A percentile compares a stretch with the other conserved stretches of the same genome.
Evolutionary conservation across 2,329 filamentous ascomycete species (phyloP).

Genomic region (Venturia effusa): DNA sequence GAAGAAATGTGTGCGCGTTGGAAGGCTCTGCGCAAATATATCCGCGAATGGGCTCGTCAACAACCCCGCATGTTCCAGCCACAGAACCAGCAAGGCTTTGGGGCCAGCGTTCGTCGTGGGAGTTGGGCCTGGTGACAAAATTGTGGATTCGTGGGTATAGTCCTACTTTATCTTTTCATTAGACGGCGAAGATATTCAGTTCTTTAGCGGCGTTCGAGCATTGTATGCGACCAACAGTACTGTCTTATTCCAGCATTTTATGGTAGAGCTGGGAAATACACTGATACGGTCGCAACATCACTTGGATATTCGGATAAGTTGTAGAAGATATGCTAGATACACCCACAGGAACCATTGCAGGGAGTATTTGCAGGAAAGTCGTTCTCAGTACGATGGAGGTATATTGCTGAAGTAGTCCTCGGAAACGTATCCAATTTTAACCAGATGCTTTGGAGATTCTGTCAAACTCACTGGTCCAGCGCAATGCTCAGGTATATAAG

Average conservation of each 20-base stretch:
- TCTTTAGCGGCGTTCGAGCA: background rate
- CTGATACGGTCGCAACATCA: background rate
- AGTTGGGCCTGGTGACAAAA: conserved; percentile 32
- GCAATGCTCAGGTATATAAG: background rate
- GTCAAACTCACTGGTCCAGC: background rate
- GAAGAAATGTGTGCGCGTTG: conserved; percentile 57
- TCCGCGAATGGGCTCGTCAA: conserved; percentile 81
- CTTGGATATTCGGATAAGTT: background rate
- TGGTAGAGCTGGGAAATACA: background rate
- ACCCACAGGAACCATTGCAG: background rate
- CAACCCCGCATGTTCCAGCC: conserved; percentile 55
- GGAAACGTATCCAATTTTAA: no score
- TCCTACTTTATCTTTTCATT: background rate
- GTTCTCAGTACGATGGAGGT: background rate
- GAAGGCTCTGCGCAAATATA: conserved; percentile 73
- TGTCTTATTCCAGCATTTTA: background rate
- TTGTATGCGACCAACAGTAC: background rate
- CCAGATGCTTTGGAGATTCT: no score
- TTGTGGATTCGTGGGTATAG: background rate
- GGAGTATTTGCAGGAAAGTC: background rate
- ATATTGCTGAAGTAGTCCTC: background rate
- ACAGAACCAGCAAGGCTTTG: conserved; percentile 22
- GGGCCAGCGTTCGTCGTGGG: conserved; percentile 34
- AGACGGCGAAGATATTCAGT: background rate
- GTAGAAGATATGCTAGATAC: background rate